Base-by-base conservation (phyloP, 2,329 filamentous ascomycete species). In the Colletotrichum viniferum region DNA sequence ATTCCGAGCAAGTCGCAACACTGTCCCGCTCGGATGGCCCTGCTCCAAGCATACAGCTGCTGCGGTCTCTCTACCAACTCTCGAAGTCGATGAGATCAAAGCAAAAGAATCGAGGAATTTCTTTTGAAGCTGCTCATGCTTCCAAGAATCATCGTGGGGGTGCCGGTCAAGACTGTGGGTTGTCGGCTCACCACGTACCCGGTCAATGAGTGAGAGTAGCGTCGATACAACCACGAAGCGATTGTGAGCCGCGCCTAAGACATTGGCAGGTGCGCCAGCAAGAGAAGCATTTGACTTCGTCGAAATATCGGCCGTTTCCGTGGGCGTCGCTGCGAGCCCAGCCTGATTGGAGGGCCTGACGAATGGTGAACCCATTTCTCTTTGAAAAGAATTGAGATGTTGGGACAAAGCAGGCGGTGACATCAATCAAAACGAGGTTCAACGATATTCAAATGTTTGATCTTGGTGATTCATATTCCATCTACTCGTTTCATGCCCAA, bases 31-130 rank as follows among this genome's bases (percentile, higher is more conserved):
- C 26, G 78, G 77, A 21, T 61, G 48, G 26, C 72, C 68, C 62
- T 79, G 78, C 76, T 83, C 82, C 71, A 84, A 69, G 63, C 81
- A 82, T 3, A 81, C 82, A 32, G 82, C 82, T 5, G 82, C 79
- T 7, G 81, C 82, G 26, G 78, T 81, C 30, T 81, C 69, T 4
- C 77, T 48, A 43, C 79, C 75, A 43, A 65, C 48, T 21, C 62
- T 76, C 1, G 80, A 78, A 0, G 79, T 82, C 9, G 81, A 79
- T 69, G 78, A 82, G 7, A 84, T 73, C 28, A 84, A 74, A 2
- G 82, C 82, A 60, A 84, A 82, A 12, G 82, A 83, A 71, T 83
- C 82, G 2, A 82, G 79, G 34, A 83, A 84, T 38, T 82, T 84
- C 61, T 80, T 78, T 43, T 79, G 77, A 2, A 79, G 76, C 13